Evolutionary conservation across 352 stramenopile species (phyloP).

Genomic region (Elongisporangium prolatum): DNA sequence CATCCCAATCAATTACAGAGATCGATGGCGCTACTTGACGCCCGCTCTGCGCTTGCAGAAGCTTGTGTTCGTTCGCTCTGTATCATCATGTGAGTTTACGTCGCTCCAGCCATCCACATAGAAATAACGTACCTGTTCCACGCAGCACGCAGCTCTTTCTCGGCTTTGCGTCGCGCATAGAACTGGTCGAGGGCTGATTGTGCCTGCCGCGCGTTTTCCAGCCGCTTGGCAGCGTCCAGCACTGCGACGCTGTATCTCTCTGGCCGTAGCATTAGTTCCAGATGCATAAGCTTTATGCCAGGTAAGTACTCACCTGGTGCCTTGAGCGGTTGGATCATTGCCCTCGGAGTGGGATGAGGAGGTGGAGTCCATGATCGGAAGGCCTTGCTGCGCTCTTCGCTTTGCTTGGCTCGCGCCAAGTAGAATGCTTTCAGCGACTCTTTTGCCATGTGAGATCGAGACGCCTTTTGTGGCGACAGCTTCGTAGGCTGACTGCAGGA

Average conservation of each 20-base stretch:
- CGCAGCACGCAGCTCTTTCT: slow-evolving; percentile 14
- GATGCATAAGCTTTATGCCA: background rate
- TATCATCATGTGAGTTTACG: background rate
- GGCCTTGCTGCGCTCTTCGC: slow-evolving; percentile 40
- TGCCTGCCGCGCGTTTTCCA: slow-evolving; percentile 14
- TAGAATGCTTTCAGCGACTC: slow-evolving; percentile 56
- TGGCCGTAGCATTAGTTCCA: background rate
- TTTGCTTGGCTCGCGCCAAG: slow-evolving; percentile 38
- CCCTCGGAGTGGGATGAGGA: slow-evolving; percentile 7
- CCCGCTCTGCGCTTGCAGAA: slow-evolving; percentile 16
- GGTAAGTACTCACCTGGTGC: slow-evolving; percentile 15
- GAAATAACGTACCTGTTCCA: slow-evolving; percentile 12
- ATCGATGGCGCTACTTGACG: slow-evolving; percentile 3
- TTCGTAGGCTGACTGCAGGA: background rate
- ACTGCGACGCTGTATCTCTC: slow-evolving; percentile 13
- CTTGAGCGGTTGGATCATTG: slow-evolving; percentile 23
- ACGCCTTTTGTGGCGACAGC: background rate
- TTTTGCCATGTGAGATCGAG: background rate
- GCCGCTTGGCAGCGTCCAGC: slow-evolving; percentile 10
- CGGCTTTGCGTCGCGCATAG: slow-evolving; percentile 11
- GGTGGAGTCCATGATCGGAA: slow-evolving; percentile 13
- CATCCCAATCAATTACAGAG: slow-evolving; percentile 1
- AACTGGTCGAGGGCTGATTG: slow-evolving; percentile 19
- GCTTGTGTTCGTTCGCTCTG: slow-evolving; percentile 13
- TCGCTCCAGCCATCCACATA: background rate